These are phyloP conservation scores for Solanum neorickii DNA, from an alignment of 257 asterid genomes.

Conservation along the genomic window DNA sequence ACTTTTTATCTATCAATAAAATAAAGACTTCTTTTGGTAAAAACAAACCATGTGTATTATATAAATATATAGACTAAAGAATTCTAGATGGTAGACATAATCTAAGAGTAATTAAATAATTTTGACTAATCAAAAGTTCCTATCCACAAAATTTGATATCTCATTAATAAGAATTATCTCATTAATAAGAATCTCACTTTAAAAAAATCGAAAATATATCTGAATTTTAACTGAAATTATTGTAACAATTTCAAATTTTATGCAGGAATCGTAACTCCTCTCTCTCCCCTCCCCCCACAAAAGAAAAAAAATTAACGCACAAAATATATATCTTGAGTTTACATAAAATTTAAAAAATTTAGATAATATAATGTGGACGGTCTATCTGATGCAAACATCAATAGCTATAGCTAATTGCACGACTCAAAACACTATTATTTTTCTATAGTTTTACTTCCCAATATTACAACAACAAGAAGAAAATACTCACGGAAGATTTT, in stretches of 20 bases:
- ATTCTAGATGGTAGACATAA: background rate
- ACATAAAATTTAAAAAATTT: too few species aligned
- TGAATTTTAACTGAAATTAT: too few species aligned
- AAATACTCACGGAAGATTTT: background rate
- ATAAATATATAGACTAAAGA: background rate
- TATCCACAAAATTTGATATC: background rate
- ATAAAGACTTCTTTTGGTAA: background rate
- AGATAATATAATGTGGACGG: background rate
- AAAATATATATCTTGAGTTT: rapidly evolving
- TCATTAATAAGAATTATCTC: background rate
- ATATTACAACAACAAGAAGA: background rate
- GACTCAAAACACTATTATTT: too few species aligned
- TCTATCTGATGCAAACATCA: background rate
- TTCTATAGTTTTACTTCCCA: too few species aligned
- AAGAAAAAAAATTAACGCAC: too few species aligned
- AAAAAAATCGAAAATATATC: too few species aligned
- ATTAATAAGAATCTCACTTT: background rate
- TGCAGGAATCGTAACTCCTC: too few species aligned
- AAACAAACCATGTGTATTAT: background rate
- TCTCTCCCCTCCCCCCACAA: too few species aligned
- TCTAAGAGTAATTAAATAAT: background rate
- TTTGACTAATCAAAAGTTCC: background rate
- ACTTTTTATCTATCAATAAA: background rate
- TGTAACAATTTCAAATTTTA: too few species aligned
- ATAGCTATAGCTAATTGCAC: too few species aligned